Conservation (phyloP, 1,284 basidiomycete species). For the Ustilago lituana region DNA sequence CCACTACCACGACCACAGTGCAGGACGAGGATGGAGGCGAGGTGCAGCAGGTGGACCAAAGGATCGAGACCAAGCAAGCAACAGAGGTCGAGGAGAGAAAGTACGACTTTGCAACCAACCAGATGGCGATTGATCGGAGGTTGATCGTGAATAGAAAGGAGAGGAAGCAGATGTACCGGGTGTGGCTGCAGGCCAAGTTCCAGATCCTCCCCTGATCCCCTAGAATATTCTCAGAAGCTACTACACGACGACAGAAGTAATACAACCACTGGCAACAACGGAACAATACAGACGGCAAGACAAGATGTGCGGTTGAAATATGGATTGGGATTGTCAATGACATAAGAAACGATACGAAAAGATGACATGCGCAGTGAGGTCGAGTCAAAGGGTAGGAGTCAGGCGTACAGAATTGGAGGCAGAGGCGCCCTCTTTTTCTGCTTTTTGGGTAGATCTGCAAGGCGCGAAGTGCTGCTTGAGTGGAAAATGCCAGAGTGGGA, state of each 20-base stretch:
- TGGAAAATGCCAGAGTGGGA: too few relatives aligned
- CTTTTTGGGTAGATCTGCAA: conserved; percentile 1
- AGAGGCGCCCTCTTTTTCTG: too few relatives aligned
- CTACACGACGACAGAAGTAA: too few relatives aligned
- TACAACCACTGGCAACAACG: too few relatives aligned
- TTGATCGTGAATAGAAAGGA: conserved; percentile 65
- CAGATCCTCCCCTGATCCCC: conserved; percentile 8
- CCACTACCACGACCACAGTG: conserved; percentile 12
- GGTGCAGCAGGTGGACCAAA: neutral
- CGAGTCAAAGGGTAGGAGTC: neutral
- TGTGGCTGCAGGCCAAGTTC: conserved; percentile 65
- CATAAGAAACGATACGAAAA: neutral
- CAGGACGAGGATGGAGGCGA: neutral
- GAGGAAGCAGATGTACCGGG: conserved; percentile 63
- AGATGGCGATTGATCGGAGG: conserved; percentile 64
- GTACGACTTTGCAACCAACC: conserved; percentile 54
- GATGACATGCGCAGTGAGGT: conserved; percentile 2
- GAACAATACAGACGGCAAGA: too few relatives aligned
- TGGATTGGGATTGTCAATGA: conserved; percentile 1
- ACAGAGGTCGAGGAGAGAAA: neutral
- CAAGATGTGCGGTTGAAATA: too few relatives aligned
- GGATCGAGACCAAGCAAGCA: neutral
- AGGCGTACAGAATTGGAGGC: too few relatives aligned
- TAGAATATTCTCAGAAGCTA: too few relatives aligned
- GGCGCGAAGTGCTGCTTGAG: neutral